Conservation (phyloP, 2,329 filamentous ascomycete species). For the Beauveria scarabaeidicola region DNA sequence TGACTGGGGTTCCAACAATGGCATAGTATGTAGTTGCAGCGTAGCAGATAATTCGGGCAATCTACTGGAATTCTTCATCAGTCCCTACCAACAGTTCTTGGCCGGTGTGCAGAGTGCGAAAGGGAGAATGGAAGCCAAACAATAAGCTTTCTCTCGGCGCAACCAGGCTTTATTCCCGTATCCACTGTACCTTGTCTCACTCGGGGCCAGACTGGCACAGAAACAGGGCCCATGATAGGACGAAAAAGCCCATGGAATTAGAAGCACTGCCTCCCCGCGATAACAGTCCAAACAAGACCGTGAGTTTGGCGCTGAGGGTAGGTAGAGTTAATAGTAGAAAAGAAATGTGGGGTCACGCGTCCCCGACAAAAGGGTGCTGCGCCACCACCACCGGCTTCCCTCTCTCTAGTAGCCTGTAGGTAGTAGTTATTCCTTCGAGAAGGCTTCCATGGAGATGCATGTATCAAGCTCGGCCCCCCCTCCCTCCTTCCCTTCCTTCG, state of each 20-base stretch:
- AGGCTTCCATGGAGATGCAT: conserved; percentile 21
- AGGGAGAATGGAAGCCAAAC: not conserved
- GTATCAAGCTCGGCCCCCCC: not conserved
- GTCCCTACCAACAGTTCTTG: not conserved
- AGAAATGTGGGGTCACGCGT: conserved; percentile 1
- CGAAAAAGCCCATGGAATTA: not conserved
- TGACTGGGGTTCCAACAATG: not conserved
- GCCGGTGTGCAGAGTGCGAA: too few species aligned
- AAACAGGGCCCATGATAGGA: not conserved
- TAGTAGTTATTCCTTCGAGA: conserved; percentile 20
- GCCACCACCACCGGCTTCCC: conserved; percentile 4
- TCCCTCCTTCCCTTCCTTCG: not conserved
- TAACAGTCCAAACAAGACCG: not conserved
- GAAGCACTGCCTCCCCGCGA: not conserved
- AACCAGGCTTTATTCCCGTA: not conserved
- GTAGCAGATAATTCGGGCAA: not conserved
- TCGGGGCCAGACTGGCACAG: not conserved
- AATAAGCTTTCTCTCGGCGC: not conserved
- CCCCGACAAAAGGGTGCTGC: not conserved
- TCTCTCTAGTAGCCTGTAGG: too few species aligned
- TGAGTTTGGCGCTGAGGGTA: too few species aligned
- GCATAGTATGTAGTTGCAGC: not conserved
- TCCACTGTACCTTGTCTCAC: not conserved
- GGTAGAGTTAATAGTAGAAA: not conserved
- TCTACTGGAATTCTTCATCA: not conserved